Conservation (phyloP, 257 asterid species). For the Nicotiana attenuata region DNA sequence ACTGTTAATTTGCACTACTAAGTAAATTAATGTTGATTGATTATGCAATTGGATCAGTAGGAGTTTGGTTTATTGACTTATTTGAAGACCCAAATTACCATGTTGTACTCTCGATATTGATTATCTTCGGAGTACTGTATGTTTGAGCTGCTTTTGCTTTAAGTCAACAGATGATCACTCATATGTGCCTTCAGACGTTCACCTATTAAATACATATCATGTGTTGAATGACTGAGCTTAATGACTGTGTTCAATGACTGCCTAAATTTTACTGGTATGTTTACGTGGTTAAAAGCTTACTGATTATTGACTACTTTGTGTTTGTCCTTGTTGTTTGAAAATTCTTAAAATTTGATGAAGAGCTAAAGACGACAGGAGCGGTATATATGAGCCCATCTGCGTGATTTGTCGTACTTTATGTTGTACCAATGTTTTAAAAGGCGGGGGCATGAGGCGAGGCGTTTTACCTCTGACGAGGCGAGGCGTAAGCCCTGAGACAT, state of each 20-base stretch:
- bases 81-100: not conserved
- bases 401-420: not conserved
- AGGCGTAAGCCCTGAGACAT: no score
- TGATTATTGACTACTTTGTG: not conserved
- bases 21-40: not conserved
- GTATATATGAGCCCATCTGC: not conserved
- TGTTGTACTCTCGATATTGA: not conserved
- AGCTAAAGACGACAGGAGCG: not conserved
- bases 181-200: not conserved
- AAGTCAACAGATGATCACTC: not conserved
- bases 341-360: not conserved
- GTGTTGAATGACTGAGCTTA: not conserved
- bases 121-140: not conserved
- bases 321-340: not conserved
- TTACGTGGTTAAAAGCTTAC: not conserved
- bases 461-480: no score
- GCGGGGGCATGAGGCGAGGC: no score
- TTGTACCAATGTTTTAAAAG: no score
- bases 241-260: not conserved
- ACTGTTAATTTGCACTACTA: not conserved
- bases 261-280: not conserved
- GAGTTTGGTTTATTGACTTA: not conserved
- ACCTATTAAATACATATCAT: not conserved
- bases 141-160: not conserved
- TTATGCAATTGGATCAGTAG: not conserved